Conservation (phyloP, 2,329 filamentous ascomycete genomes). For the Incumbomyces delicatus region DNA sequence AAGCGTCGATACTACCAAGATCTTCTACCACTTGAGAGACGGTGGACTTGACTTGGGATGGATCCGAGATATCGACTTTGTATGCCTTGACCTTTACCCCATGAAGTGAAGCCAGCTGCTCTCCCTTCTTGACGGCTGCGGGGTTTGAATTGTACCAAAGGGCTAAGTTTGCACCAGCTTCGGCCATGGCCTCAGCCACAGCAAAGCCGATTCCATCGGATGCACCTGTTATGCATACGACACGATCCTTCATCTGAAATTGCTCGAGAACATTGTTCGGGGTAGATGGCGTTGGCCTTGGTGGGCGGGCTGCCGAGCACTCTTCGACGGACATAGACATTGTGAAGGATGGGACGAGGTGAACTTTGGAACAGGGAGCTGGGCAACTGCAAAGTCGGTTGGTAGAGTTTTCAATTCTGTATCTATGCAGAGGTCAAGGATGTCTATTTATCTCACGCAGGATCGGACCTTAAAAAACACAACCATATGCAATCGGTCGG, state of each 20-base stretch:
- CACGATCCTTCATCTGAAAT: conserved; percentile 25
- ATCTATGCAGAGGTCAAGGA: too few relatives aligned
- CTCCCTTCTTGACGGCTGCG: conserved; percentile 20
- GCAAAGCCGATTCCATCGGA: conserved; percentile 30
- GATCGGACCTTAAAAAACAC: too few relatives aligned
- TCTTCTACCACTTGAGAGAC: conserved; percentile 29
- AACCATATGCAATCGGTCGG: too few relatives aligned
- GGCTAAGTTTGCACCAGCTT: conserved; percentile 31
- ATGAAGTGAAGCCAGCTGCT: conserved; percentile 22
- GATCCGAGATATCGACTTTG: conserved; percentile 24
- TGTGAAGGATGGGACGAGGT: not conserved
- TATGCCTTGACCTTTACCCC: conserved; percentile 27
- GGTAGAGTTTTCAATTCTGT: too few relatives aligned
- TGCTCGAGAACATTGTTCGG: conserved; percentile 20
- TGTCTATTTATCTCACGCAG: too few relatives aligned
- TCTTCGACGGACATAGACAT: not conserved
- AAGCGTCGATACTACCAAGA: conserved; percentile 37
- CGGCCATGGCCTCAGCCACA: conserved; percentile 30
- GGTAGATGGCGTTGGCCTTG: conserved; percentile 3
- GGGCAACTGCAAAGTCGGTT: too few relatives aligned
- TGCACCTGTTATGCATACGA: conserved; percentile 24
- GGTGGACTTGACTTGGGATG: conserved; percentile 16
- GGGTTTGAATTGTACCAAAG: conserved; percentile 26
- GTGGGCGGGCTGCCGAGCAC: conserved; percentile 17
- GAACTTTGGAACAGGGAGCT: too few relatives aligned